These are phyloP conservation scores for Colletotrichum australisinense DNA, from an alignment of 2,329 filamentous ascomycete species.

Conservation along the genomic window DNA sequence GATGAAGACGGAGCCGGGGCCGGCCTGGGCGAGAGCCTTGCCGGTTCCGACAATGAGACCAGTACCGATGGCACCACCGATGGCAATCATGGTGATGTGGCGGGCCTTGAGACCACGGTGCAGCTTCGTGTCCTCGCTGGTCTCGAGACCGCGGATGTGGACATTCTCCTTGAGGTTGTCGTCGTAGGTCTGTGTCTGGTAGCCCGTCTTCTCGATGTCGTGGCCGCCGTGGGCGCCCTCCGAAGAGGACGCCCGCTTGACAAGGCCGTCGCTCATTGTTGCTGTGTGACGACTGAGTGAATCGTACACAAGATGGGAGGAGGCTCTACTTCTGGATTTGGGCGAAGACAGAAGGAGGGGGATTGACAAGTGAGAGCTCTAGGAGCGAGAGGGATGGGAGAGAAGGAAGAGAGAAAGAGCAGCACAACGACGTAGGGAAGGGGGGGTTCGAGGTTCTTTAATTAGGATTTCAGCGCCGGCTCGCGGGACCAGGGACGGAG, in stretches of 20 bases:
- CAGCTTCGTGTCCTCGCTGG: constrained; percentile 58
- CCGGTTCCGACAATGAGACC: constrained; percentile 79
- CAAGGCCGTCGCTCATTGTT: constrained; percentile 39
- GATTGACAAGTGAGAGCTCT: constrained; percentile 18
- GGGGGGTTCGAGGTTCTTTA: constrained; percentile 30
- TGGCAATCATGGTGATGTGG: constrained; percentile 72
- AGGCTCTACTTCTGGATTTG: not conserved
- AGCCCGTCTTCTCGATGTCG: constrained; percentile 41
- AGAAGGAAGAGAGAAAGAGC: not conserved
- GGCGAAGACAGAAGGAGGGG: not conserved
- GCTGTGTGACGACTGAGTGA: constrained; percentile 1
- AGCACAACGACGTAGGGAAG: not conserved
- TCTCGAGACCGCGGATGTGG: constrained; percentile 61
- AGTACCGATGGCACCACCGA: constrained; percentile 80
- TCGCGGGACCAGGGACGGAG: constrained; percentile 11
- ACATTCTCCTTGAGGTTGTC: constrained; percentile 41
- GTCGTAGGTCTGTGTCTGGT: constrained; percentile 35
- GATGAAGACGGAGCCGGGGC: constrained; percentile 76
- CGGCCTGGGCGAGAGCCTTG: constrained; percentile 63
- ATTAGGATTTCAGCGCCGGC: constrained; percentile 22
- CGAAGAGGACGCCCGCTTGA: constrained; percentile 45
- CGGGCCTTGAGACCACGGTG: constrained; percentile 65
- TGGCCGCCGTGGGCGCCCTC: constrained; percentile 35
- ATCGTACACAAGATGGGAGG: constrained; percentile 4
- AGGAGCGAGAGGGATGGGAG: constrained; percentile 23